Conservation (phyloP, 441 rosid species). For the Populus hybrid region DNA sequence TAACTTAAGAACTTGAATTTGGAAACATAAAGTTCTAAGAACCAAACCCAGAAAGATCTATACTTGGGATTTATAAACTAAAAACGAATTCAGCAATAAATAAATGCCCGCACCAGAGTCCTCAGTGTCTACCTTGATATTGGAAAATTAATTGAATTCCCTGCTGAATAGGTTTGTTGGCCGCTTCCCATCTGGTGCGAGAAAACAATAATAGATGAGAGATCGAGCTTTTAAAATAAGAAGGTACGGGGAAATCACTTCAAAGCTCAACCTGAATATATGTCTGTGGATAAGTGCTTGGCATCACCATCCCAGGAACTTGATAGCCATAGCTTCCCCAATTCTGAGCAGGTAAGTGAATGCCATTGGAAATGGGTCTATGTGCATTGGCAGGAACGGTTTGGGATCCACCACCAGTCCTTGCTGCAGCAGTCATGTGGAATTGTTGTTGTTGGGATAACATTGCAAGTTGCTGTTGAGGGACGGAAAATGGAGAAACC, state of each 20-base stretch:
- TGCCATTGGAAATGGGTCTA: constrained; percentile 27
- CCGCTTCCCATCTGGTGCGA: constrained; percentile 39
- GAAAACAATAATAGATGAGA: constrained; percentile 19
- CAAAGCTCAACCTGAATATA: constrained; percentile 39
- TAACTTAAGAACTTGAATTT: background rate
- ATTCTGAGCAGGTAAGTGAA: constrained; percentile 24
- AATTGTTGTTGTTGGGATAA: constrained; percentile 37
- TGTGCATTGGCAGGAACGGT: constrained; percentile 16
- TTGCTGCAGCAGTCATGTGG: constrained; percentile 23
- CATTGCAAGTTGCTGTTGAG: constrained; percentile 38
- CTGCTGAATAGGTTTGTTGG: constrained; percentile 28
- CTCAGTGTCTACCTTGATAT: constrained; percentile 34
- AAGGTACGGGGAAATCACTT: background rate
- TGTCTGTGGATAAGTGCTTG: constrained; percentile 26
- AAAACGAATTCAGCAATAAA: background rate
- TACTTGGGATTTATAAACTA: background rate
- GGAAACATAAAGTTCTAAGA: background rate
- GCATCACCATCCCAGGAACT: constrained; percentile 37
- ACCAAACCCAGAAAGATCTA: background rate
- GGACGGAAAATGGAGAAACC: constrained; percentile 39
- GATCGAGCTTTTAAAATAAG: background rate
- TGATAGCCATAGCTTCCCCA: constrained; percentile 33
- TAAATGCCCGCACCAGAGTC: background rate
- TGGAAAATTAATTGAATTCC: constrained; percentile 34
- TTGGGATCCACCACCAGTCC: constrained; percentile 26